Conservation (phyloP, 2,329 filamentous ascomycete genomes). For the Aspergillus sp. region DNA sequence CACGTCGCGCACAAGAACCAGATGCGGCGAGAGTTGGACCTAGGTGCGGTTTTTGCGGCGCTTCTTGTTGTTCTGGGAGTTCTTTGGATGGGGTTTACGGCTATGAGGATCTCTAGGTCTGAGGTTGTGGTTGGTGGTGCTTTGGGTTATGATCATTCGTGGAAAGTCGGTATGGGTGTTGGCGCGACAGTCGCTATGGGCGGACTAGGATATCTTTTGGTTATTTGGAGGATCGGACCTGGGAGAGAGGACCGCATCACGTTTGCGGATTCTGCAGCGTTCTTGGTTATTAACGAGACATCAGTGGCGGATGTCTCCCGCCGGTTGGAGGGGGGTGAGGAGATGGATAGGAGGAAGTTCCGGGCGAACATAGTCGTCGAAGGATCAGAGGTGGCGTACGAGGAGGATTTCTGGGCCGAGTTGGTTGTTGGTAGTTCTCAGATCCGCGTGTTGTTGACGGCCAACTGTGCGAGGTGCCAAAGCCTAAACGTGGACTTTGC, state of each 20-base stretch:
- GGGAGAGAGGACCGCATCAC: slow-evolving; percentile 26
- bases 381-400: slow-evolving; percentile 57
- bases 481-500: slow-evolving; percentile 71
- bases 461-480: slow-evolving; percentile 68
- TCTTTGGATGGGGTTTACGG: not conserved
- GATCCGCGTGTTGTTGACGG: slow-evolving; percentile 58
- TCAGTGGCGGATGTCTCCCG: slow-evolving; percentile 67
- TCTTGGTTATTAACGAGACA: slow-evolving; percentile 68
- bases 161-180: not conserved
- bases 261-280: slow-evolving; percentile 51
- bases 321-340: slow-evolving; percentile 51
- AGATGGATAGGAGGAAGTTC: slow-evolving; percentile 67
- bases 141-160: no score
- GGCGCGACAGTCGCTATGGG: not conserved
- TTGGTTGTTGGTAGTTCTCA: slow-evolving; percentile 45
- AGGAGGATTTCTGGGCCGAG: slow-evolving; percentile 73
- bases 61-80: not conserved
- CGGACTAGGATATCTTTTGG: not conserved
- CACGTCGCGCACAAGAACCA: slow-evolving; percentile 20
- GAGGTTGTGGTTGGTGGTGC: not conserved
- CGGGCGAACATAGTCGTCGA: slow-evolving; percentile 71
- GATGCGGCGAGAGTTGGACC: not conserved
- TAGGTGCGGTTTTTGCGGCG: not conserved
- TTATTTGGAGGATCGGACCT: not conserved
- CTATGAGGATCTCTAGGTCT: not conserved